Evolutionary conservation across 1,284 basidiomycete genomes (phyloP), one percentile per base, ranked within the genome.

Genomic region (Tilletia indica): DNA sequence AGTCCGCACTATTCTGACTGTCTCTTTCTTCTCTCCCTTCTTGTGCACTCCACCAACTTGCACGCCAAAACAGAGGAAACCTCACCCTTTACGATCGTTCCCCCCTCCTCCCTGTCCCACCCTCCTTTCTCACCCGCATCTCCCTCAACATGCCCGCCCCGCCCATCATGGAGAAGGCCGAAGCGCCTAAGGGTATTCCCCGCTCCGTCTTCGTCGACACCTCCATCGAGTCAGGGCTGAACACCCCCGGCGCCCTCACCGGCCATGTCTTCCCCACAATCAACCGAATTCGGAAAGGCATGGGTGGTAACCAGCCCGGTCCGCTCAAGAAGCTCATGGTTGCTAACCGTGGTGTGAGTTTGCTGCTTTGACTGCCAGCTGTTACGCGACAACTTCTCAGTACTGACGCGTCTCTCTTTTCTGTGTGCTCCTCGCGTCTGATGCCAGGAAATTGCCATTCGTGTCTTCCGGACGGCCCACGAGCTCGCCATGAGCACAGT

Each of bases 401-500:
- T 39, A 58, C 12, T 21, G 48, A n/a, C 31, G 6, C 64, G 5
- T 5, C 19, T 45, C 4, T 69, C 56, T 36, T 36, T 56, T 25
- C 25, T 11, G 11, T 34, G 48, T 8, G 16, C 31, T 58, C 47
- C 1, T 64, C 66, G 1, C 25, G 19, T 25, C 61, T 14, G 11
- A n/a, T 58, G 8, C 39, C 80, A 95, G 93, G 96, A 99, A 91
- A 99, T 99, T 85, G 97, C 97, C 42, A 95, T 99, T 82, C 92
- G 97, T 85, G 94, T 99, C 68, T 97, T 99, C 89, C 89, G 97
- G 83, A 98, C 97, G 2, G 93, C 97, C 70, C 96, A 99, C 87
- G 97, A 99, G 85, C 89, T 99, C 73, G 97, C 95, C 47, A 97
- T 99, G 94, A 93, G 96, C 85, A 97, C 96, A 69, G 97, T 99